Evolutionary conservation across 2,329 filamentous ascomycete genomes (phyloP), one percentile per base, ranked within the genome.

Genomic region (Onygenales sp.): DNA sequence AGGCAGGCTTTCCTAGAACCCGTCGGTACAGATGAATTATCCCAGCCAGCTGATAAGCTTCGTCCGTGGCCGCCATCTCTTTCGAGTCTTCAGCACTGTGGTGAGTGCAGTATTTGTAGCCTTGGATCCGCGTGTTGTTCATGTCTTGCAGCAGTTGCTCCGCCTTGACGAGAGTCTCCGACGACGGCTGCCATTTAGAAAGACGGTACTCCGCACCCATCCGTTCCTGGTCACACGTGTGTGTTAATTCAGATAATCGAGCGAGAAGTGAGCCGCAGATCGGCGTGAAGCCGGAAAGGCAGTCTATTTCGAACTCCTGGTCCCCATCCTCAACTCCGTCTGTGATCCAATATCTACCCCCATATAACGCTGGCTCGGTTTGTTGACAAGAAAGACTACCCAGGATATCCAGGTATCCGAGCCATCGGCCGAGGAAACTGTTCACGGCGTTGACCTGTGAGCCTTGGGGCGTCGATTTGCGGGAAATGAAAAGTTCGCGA

Each of bases 381-480:
- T 73, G 74, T 8, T 79, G 78, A 13, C 86, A 86, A 52, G 73
- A 74, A 74, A 94, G 74, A 42, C 82, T 84, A 27, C 87, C 88
- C 52, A 93, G 73, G 1, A 93, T 83, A 63, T 93, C 88, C 17
- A 94, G 77, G 67, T 93, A 93, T 1, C 85, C 86, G 58, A 93
- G 86, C 88, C 88, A 94, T 54, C 86, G 82, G 59, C 82, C 84
- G 8, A 93, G 77, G 63, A 94, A 93, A 51, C 85, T 84, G 78
- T 52, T 87, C 76, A 62, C 81, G 74, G 62, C 84, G 77, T 62
- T 78, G 62, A 52, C 75, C 68, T 60, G 72, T 77, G 61, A 69
- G 69, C 67, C 59, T 32, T 76, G 70, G 50, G 80, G 77, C 8
- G 82, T 77, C 17, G 82, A 81, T 42, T 78, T 78, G 6, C 86